Base-by-base conservation (phyloP, 208 protist species). In the Naegleria fowleri region DNA sequence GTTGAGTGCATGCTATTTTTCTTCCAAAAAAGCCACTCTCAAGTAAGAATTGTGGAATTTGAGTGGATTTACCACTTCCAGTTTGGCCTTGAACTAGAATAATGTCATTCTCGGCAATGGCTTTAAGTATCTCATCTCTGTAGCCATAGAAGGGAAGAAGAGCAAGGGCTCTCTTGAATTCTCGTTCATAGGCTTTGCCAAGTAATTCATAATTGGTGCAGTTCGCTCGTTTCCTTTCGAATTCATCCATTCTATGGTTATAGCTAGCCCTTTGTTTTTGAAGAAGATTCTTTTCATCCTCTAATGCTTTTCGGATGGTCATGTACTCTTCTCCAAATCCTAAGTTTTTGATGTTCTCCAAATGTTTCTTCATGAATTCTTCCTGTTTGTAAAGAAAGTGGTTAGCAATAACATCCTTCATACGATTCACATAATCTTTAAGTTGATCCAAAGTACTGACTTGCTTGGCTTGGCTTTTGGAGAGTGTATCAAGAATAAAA, bases 71-170 rank as follows among this genome's bases (percentile, higher is more conserved):
- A 25, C 90, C 90, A 38, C 41, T 39, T 39, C 90, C 90, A n/a
- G 90, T 91, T 22, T 90, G 25, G 36, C 83, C 90, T 16, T 22
- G 5, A 9, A 91, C 59, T 5, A 91, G 9, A 15, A 52, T 16
- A 36, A 90, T 29, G 59, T 97, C 96, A 59, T 98, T 95, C 39
- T 94, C 93, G 29, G 91, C 90, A 22, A 97, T 58, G 83, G 91
- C 92, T 15, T 92, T 38, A 11, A 99, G 88, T 39, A 99, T 93
- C 83, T 98, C 93, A 16, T 95, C 83, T 39, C 94, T 89, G 0
- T 97, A 90, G 85, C 90, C 86, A 92, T 92, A 98, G 84, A 98
- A 97, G 33, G 97, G 97, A 59, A 96, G 87, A 7, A 19, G 38
- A 22, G 40, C 55, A 38, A 9, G 36, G 39, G 55, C 55, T 67